phyloP scores from a whole-genome alignment of 2,329 filamentous ascomycete genomes.

The Emergomyces africanus region DNA sequence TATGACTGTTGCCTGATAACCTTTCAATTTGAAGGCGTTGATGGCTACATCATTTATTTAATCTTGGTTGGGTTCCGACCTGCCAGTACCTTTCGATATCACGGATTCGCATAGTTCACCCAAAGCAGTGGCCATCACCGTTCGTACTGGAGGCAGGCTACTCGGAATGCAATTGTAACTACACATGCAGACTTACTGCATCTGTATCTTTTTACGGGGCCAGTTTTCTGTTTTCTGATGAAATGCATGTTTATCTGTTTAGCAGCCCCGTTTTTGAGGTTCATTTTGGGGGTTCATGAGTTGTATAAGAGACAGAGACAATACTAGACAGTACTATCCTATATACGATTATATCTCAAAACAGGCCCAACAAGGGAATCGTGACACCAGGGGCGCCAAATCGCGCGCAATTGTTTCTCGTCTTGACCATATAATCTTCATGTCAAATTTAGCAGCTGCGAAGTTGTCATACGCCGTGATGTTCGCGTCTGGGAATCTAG shows the following conservation, averaged over 20 bases:
- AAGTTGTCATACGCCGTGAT: background rate
- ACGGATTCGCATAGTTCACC: background rate
- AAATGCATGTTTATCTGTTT: background rate
- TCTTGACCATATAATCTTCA: too few species aligned
- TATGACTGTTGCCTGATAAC: background rate
- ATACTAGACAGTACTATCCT: background rate
- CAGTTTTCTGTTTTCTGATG: background rate
- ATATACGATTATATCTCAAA: background rate
- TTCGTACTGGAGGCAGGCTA: background rate
- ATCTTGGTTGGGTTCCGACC: too few species aligned
- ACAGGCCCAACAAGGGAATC: background rate
- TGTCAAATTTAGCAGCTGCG: too few species aligned
- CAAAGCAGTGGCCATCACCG: too few species aligned
- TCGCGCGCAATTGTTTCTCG: too few species aligned
- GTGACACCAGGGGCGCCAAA: background rate
- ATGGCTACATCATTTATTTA: too few species aligned
- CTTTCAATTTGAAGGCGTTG: background rate
- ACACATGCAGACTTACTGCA: background rate
- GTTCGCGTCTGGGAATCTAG: background rate
- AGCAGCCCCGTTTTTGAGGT: background rate
- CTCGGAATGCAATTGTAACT: background rate
- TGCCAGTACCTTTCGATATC: background rate
- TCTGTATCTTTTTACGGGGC: background rate
- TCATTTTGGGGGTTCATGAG: too few species aligned
- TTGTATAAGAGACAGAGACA: background rate